These are phyloP conservation scores for Senna tora DNA, from an alignment of 306 rosid genomes.

Conservation along the genomic window DNA sequence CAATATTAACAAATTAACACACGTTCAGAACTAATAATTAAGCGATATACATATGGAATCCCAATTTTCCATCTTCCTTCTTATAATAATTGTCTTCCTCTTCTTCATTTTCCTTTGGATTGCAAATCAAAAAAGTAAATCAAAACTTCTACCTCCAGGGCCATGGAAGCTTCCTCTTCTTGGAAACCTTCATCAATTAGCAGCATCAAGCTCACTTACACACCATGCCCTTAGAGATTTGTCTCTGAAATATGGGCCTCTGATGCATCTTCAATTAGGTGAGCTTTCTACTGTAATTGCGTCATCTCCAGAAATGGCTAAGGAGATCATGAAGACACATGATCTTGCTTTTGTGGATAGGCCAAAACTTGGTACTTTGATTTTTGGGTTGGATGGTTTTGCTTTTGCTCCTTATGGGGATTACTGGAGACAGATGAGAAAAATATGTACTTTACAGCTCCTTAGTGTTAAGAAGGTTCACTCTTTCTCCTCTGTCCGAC, in stretches of 20 bases:
- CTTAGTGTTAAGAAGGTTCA: constrained; percentile 36
- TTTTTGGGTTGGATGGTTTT: constrained; percentile 13
- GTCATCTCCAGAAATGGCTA: constrained; percentile 40
- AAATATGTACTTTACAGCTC: constrained; percentile 38
- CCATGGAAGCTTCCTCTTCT: background rate
- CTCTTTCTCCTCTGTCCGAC: constrained; percentile 34
- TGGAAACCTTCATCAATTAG: background rate
- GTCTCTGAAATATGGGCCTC: constrained; percentile 40
- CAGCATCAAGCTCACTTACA: background rate
- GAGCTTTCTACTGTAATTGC: constrained; percentile 33
- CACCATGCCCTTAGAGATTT: background rate
- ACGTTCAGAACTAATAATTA: too few species aligned
- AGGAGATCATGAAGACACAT: constrained; percentile 26
- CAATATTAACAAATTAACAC: too few species aligned
- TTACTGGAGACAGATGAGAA: constrained; percentile 47
- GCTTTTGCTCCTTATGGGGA: constrained; percentile 29
- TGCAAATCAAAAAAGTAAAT: background rate
- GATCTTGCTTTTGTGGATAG: constrained; percentile 21
- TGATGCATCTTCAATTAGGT: constrained; percentile 43
- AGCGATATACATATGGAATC: too few species aligned
- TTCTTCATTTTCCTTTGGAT: background rate
- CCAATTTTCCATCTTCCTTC: too few species aligned
- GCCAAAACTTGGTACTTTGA: constrained; percentile 16
- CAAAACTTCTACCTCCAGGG: background rate
- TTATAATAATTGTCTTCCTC: too few species aligned